phyloP scores from a whole-genome alignment of 441 rosid genomes.

The Adansonia gregorii region DNA sequence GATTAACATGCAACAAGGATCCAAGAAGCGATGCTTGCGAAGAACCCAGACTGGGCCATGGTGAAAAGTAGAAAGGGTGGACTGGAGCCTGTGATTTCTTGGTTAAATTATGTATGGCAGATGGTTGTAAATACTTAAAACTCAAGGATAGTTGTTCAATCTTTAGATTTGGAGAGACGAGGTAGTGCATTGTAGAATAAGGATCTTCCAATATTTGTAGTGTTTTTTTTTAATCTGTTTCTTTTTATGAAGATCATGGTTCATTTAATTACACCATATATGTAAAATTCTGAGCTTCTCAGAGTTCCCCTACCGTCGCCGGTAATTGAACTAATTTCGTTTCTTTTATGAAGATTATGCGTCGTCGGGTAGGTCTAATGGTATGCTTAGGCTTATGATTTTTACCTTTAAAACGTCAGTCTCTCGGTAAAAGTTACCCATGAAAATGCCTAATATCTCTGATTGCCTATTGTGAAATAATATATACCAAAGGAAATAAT shows the following conservation, averaged over 20 bases:
- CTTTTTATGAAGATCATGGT: conserved; percentile 14
- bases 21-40: conserved; percentile 66
- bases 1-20: conserved; percentile 56
- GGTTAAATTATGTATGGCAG: conserved; percentile 30
- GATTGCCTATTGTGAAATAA: neutral
- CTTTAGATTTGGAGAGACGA: conserved; percentile 36
- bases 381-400: neutral
- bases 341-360: neutral
- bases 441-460: neutral
- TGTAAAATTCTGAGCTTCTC: conserved; percentile 6
- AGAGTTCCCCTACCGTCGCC: neutral
- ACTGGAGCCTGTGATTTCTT: neutral
- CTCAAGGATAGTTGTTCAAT: conserved; percentile 17
- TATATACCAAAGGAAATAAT: neutral
- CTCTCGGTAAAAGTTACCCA: neutral
- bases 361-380: neutral
- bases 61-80: conserved; percentile 45
- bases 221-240: conserved; percentile 3
- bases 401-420: neutral
- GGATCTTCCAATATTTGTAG: conserved; percentile 19
- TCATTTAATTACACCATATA: conserved; percentile 3
- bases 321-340: neutral
- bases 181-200: conserved; percentile 30
- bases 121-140: conserved; percentile 47
- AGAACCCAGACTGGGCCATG: conserved; percentile 91